Evolutionary conservation across 2,329 filamentous ascomycete species (phyloP), one percentile per base, ranked within the genome.

Genomic region (Aspergillus candidus): DNA sequence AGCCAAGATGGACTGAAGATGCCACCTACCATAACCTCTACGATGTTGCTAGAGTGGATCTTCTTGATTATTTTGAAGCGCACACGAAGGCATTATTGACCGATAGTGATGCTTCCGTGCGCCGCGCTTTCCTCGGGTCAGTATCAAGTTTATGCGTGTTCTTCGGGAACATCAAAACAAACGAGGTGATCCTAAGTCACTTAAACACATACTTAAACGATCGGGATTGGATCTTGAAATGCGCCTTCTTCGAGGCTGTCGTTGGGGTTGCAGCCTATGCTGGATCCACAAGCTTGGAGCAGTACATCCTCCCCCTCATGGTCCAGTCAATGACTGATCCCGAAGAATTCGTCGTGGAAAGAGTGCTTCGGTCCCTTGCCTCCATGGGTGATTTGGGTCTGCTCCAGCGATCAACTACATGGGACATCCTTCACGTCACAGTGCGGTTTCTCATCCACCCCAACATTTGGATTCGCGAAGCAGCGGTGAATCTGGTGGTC

Each of bases 191-290:
- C 12, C 72, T 98, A 15, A 94, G 89, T 29, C 93, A 98, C 68
- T 73, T 98, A 22, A 97, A 97, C 60, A 98, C 93, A 0, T 98
- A 98, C 58, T 71, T 98, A 7, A 98, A 98, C 54, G 93, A 97
- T 57, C 82, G 85, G 34, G 90, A 98, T 62, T 98, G 93, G 93
- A 88, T 88, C 63, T 72, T 98, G 29, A 96, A 95, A 65, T 96
- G 89, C 57, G 89, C 91, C 3, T 97, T 97, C 62, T 96, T 98
- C 58, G 90, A 95, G 59, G 88, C 89, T 0, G 88, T 97, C 18
- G 88, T 97, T 12, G 91, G 90, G 3, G 90, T 98, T 52, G 88
- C 90, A 4, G 81, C 87, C 1, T 95, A 95, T 55, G 79, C 97
- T 30, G 93, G 93, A 22, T 89, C 86, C 47, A 86, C 83, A 30